These are phyloP conservation scores for Candida ipomoeae DNA, from an alignment of 805 yeast species.

Conservation along the genomic window DNA sequence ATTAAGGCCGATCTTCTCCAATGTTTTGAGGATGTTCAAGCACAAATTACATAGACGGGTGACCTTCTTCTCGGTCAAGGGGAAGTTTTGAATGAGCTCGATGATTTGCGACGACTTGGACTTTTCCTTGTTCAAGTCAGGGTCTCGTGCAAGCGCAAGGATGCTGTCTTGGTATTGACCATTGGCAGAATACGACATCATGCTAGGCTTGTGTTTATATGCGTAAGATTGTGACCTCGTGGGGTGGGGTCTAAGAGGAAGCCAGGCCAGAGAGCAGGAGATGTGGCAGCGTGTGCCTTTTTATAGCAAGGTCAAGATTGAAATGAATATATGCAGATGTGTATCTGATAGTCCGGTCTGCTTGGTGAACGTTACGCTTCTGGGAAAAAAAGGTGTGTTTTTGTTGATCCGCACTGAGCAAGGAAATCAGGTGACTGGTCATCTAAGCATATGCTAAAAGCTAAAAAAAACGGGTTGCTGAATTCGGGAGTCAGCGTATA, in stretches of 20 bases:
- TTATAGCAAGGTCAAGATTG: background rate
- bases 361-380: background rate
- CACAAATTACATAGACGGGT: slow-evolving; percentile 47
- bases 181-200: slow-evolving; percentile 1
- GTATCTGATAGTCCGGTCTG: background rate
- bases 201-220: background rate
- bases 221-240: background rate
- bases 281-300: background rate
- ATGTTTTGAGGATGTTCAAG: slow-evolving; percentile 44
- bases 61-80: slow-evolving; percentile 39
- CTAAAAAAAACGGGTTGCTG: no score
- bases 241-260: background rate
- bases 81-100: slow-evolving; percentile 40
- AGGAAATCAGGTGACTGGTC: slow-evolving; percentile 3
- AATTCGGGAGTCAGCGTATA: no score
- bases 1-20: slow-evolving; percentile 46
- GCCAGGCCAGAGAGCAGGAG: background rate
- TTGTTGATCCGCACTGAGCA: slow-evolving; percentile 3
- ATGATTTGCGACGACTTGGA: slow-evolving; percentile 38
- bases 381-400: slow-evolving; percentile 1
- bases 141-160: slow-evolving; percentile 44
- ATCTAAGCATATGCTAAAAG: background rate
- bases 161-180: slow-evolving; percentile 43
- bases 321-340: background rate
- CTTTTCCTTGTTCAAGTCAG: slow-evolving; percentile 42